Conservation (phyloP, 371 early-diverging fungal genomes). For the Mucor plumbeus region DNA sequence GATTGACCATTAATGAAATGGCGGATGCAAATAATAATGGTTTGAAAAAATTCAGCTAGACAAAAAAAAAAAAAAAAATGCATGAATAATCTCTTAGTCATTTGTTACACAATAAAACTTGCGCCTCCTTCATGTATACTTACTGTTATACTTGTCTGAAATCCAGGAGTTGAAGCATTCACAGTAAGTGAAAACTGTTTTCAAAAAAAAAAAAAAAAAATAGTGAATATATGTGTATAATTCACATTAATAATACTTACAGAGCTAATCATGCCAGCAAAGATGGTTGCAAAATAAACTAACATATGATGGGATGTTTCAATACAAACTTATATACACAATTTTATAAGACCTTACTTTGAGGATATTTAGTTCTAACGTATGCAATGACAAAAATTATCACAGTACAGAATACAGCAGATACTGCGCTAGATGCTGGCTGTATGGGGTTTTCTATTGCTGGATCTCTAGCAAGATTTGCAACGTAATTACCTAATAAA, state of each 20-base stretch:
- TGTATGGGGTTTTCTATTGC: slow-evolving; percentile 33
- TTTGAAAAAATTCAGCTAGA: slow-evolving; percentile 39
- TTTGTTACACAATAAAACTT: background rate
- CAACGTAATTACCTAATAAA: slow-evolving; percentile 31
- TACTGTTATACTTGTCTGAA: slow-evolving; percentile 32
- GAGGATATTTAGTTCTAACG: slow-evolving; percentile 33
- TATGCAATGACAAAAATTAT: slow-evolving; percentile 37
- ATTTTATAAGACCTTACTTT: slow-evolving; percentile 24
- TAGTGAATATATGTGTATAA: background rate
- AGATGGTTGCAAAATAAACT: slow-evolving; percentile 42
- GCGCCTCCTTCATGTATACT: slow-evolving; percentile 7
- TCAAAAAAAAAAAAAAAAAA: background rate
- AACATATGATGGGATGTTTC: background rate
- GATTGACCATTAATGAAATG: slow-evolving; percentile 33
- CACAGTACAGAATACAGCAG: slow-evolving; percentile 36
- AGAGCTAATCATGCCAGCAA: slow-evolving; percentile 38
- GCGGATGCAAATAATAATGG: slow-evolving; percentile 41
- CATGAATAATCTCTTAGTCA: slow-evolving; percentile 3
- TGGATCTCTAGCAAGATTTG: slow-evolving; percentile 40
- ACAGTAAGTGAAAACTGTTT: slow-evolving; percentile 37
- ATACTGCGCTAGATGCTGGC: slow-evolving; percentile 35
- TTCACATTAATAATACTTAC: slow-evolving; percentile 20
- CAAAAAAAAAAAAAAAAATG: background rate
- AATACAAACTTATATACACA: too few relatives aligned
- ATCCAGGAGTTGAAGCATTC: slow-evolving; percentile 26